Evolutionary conservation across 2,329 filamentous ascomycete genomes (phyloP).

Genomic region (Fusarium equiseti): DNA sequence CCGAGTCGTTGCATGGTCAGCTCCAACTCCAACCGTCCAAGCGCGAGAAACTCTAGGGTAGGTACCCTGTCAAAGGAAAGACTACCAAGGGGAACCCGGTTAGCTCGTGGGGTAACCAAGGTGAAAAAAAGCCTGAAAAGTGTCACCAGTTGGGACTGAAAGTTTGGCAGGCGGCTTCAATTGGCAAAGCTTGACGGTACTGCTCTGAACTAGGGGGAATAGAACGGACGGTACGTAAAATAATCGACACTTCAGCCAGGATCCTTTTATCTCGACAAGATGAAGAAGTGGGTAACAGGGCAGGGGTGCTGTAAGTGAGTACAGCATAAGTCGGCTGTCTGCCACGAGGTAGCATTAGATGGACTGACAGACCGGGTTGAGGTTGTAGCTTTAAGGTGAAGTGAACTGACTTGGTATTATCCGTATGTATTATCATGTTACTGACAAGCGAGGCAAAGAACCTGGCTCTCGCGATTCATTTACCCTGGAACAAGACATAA

Average conservation of each 20-base stretch:
- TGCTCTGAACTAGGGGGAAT: constrained; percentile 9
- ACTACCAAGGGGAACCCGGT: not conserved
- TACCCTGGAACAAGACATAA: not conserved
- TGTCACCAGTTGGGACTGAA: not conserved
- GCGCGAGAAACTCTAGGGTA: constrained; percentile 17
- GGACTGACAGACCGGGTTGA: not conserved
- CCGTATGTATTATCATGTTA: not conserved
- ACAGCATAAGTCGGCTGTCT: not conserved
- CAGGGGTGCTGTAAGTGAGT: not conserved
- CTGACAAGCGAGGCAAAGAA: not conserved
- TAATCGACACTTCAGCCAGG: not conserved
- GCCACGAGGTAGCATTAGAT: not conserved
- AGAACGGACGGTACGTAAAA: not conserved
- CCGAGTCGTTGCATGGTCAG: not conserved
- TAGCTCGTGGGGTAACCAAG: constrained; percentile 25
- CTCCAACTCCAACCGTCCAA: not conserved
- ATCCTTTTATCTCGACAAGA: not conserved
- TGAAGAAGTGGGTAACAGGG: not conserved
- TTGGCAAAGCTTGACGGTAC: not conserved
- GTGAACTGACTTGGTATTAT: not conserved
- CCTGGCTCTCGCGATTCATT: constrained; percentile 1
- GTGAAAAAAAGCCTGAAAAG: not conserved
- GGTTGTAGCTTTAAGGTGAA: not conserved
- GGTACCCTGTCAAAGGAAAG: not conserved
- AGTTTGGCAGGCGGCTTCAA: constrained; percentile 9